Conservation (phyloP, 495 filamentous ascomycete genomes). For the Hyaloscypha finlandica region DNA sequence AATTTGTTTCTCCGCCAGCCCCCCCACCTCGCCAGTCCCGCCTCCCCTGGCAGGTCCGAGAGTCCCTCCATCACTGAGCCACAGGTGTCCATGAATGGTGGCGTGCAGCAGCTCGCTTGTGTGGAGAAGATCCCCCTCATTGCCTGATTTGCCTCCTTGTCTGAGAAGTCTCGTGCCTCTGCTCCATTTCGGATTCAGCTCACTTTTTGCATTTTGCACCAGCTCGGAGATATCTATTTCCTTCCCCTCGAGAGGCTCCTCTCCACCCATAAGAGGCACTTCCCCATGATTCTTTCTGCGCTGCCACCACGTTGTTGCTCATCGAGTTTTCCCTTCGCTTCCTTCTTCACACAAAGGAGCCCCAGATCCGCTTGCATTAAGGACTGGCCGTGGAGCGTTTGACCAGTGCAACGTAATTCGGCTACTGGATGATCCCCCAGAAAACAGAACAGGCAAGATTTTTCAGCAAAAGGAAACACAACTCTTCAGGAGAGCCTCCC, state of each 20-base stretch:
- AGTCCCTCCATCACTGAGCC: background rate
- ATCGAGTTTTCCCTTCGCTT: background rate
- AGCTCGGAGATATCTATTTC: background rate
- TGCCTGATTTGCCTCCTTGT: background rate
- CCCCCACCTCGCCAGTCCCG: background rate
- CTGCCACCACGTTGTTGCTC: background rate
- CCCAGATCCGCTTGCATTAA: background rate
- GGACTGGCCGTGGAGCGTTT: background rate
- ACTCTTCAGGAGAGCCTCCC: background rate
- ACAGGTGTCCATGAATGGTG: background rate
- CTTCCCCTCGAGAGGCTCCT: background rate
- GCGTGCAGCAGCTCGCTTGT: background rate
- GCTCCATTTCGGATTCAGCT: background rate
- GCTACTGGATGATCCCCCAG: background rate
- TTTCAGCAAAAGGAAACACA: background rate
- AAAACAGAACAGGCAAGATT: background rate
- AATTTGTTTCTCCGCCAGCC: background rate
- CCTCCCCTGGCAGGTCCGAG: background rate
- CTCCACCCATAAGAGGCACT: background rate
- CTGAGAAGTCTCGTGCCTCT: background rate
- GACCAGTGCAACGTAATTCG: background rate
- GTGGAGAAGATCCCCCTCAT: background rate
- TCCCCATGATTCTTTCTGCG: background rate
- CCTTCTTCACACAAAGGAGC: background rate
- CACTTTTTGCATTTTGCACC: conserved; percentile 1